phyloP scores from a whole-genome alignment of 495 filamentous ascomycete species.

The Paragyromitra xinjiangensis region DNA sequence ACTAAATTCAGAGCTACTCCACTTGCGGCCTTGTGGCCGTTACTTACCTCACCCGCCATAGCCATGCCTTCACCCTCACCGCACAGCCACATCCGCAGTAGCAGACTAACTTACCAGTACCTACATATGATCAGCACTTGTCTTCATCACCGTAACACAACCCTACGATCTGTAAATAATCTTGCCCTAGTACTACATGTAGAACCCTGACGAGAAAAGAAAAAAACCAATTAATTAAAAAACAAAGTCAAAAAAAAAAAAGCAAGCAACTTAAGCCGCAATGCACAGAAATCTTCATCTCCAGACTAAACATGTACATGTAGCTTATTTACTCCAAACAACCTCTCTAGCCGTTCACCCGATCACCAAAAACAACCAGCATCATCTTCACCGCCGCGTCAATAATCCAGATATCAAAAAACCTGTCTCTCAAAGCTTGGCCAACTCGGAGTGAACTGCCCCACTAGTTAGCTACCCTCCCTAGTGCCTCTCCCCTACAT shows the following conservation, averaged over 20 bases:
- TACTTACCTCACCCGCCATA: slow-evolving; percentile 5
- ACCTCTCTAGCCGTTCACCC: neutral
- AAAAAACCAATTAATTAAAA: neutral
- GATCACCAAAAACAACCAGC: neutral
- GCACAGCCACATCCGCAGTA: slow-evolving; percentile 25
- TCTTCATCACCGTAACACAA: neutral
- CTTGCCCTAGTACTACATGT: neutral
- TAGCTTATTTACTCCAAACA: neutral
- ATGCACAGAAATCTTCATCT: neutral
- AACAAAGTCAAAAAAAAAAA: slow-evolving; percentile 2
- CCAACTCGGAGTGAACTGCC: neutral
- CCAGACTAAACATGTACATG: neutral
- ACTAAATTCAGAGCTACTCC: slow-evolving; percentile 4
- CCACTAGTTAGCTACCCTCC: neutral
- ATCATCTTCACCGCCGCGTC: slow-evolving; percentile 6
- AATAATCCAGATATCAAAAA: neutral
- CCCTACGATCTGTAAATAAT: slow-evolving; percentile 20
- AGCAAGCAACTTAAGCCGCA: neutral
- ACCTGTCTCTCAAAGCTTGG: neutral
- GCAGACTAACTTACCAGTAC: neutral
- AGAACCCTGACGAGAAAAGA: neutral
- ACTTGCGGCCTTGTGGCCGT: neutral
- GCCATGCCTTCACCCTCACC: slow-evolving; percentile 25
- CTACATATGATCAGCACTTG: slow-evolving; percentile 7
- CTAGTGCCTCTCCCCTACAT: neutral